Evolutionary conservation across 2,329 filamentous ascomycete species (phyloP), one percentile per base, ranked within the genome.

Genomic region (Setomelanomma holmii): DNA sequence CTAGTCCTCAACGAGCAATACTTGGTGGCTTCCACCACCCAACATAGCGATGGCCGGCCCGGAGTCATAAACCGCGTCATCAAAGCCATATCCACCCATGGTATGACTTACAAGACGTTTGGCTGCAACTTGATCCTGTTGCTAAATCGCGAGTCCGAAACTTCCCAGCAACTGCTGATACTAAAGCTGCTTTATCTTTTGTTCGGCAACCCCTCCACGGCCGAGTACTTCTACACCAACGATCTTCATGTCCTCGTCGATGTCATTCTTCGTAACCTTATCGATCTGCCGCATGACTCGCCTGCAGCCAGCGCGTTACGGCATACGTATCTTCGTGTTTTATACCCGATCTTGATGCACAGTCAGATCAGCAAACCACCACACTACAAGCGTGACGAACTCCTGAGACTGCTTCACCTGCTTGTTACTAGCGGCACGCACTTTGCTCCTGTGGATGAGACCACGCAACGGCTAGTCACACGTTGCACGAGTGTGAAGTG

Each of bases 161-260:
- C 95, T 0, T 93, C 92, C 1, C 84, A 96, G 33, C 96, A 99
- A 75, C 83, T 99, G 21, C 84, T 99, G n/a, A 98, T 98, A 53
- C 82, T 99, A 36, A 99, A 99, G 76, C 85, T 97, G 4, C 81
- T 99, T 22, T 99, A 98, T 75, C 85, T 99, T 30, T 83, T 99
- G 8, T 99, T 99, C 76, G 96, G 93, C 4, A 98, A 91, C 8
- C 86, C 86, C 50, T 85, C 89, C 14, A 99, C 95, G 0, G 91
- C 95, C 73, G 95, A 99, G 76, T 99, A 98, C 76, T 99, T 99
- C 71, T 99, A 98, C 75, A 97, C 92, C 22, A 99, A 99, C 71
- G 95, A 99, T 69, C 82, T 99, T 23, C 90, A 91, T 52, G 95
- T 99, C 4, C 84, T 99, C 14, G 83, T 98, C 40, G 95, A 99